Percentiles rank a stretch among this genome's conserved stretches.
Conservation (phyloP, 352 stramenopile genomes). For the Phytophthora constricta region DNA sequence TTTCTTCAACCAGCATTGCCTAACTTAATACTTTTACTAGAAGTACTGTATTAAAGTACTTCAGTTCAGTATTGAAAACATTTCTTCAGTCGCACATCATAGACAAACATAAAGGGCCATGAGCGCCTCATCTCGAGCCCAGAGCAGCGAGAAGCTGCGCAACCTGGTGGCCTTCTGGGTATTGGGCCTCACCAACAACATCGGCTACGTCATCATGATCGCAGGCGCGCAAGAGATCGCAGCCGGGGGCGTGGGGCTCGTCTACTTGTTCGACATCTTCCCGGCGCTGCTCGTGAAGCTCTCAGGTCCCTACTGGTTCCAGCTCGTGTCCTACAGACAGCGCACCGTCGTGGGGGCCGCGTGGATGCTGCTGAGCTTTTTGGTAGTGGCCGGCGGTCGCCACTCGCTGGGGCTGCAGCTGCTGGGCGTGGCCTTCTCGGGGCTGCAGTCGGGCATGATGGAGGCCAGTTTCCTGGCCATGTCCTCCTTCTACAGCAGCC, state of each 20-base stretch:
- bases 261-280: constrained; percentile 94
- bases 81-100: not conserved
- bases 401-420: constrained; percentile 79
- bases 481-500: constrained; percentile 83
- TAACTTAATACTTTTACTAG: too few species aligned
- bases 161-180: constrained; percentile 91
- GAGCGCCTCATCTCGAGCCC: constrained; percentile 1
- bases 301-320: constrained; percentile 94
- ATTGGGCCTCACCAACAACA: constrained; percentile 94
- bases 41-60: too few species aligned
- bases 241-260: constrained; percentile 89
- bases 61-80: not conserved
- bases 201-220: constrained; percentile 95
- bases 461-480: constrained; percentile 91
- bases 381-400: constrained; percentile 68
- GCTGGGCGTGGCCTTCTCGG: constrained; percentile 88
- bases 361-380: constrained; percentile 86
- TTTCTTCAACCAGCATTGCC: too few species aligned
- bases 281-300: constrained; percentile 91
- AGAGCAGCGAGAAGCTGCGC: constrained; percentile 44
- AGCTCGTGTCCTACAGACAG: constrained; percentile 88
- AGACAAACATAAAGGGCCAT: not conserved
- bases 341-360: constrained; percentile 75
- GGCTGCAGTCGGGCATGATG: constrained; percentile 89
- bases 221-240: constrained; percentile 93